Evolutionary conservation across 345 rosid genomes (phyloP), one percentile per base, ranked within the genome.

Genomic region (Geranium rotundifolium): DNA sequence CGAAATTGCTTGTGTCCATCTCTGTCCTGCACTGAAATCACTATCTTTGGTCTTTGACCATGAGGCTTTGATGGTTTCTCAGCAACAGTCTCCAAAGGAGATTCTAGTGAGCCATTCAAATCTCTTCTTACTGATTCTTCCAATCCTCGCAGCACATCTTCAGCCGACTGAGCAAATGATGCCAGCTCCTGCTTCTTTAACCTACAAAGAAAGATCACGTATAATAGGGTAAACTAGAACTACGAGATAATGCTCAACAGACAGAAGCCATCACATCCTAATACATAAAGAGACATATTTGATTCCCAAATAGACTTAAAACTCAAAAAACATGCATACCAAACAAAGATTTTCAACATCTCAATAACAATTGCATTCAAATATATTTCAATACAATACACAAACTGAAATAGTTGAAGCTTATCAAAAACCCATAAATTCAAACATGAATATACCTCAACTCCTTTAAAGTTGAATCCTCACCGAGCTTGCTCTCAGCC

Each of bases 21-120:
- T 78, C 85, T 84, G 73, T 78, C 90, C 81, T 89, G 95, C 59
- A 92, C 60, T 0, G 89, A 73, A 64, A 89, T 65, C 29, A 92
- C 80, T 70, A 89, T 78, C 81, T 87, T 92, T 60, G 80, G 69
- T 64, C 93, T 84, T 58, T 80, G 89, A 71, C 60, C 9, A 1
- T 64, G 41, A 70, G 72, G 70, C 66, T 58, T 73, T 57, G 73
- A 62, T 62, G 71, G 77, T 60, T 76, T 57, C 63, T 70, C 75
- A 56, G 67, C 58, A 56, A 57, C 72, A 76, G 60, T 67, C 65
- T 75, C 84, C 50, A 55, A 54, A 41, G 82, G 56, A 58, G 66
- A 54, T 34, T 62, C 72, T n/a, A 55, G 18, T 19, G 82, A 74
- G 63, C 60, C 62, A 63, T 72, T 65, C 37, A 61, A 63, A 46